Conservation (phyloP, 805 yeast genomes). For the Hanseniaspora vineae region DNA sequence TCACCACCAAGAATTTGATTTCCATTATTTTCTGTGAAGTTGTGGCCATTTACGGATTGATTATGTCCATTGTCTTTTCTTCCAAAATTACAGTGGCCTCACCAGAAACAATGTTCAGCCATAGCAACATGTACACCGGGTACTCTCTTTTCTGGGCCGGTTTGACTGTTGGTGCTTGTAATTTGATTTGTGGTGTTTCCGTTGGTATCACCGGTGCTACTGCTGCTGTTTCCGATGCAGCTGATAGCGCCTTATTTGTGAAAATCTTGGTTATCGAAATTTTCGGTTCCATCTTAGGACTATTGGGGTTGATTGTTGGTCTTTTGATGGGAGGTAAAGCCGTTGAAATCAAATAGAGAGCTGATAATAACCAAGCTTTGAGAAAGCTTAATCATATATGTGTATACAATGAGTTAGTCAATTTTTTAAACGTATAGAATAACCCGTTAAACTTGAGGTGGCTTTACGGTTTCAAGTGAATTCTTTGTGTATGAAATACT, state of each 20-base stretch:
- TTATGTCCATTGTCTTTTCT: conserved; percentile 94
- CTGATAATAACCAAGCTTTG: not conserved
- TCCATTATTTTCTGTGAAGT: conserved; percentile 98
- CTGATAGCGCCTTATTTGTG: conserved; percentile 88
- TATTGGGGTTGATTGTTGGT: conserved; percentile 93
- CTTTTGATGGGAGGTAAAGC: conserved; percentile 95
- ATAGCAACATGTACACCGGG: conserved; percentile 86
- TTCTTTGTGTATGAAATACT: too few relatives aligned
- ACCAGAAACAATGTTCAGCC: conserved; percentile 50
- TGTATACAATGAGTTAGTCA: not conserved
- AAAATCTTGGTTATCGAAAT: conserved; percentile 94
- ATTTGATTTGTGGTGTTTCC: conserved; percentile 90
- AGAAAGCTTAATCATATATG: not conserved
- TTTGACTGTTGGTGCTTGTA: conserved; percentile 83
- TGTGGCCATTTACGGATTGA: conserved; percentile 94
- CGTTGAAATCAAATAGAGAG: conserved; percentile 53
- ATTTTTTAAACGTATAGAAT: too few relatives aligned
- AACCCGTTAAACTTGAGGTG: too few relatives aligned
- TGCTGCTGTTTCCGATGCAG: conserved; percentile 97
- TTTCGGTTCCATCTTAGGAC: conserved; percentile 91
- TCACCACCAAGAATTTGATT: conserved; percentile 91
- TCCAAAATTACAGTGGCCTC: conserved; percentile 68
- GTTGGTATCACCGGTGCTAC: conserved; percentile 97
- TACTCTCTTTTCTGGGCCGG: conserved; percentile 98
- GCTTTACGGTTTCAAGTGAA: too few relatives aligned